These are phyloP conservation scores for Alternaria brassicicola DNA, from an alignment of 2,329 filamentous ascomycete species.

Conservation along the genomic window DNA sequence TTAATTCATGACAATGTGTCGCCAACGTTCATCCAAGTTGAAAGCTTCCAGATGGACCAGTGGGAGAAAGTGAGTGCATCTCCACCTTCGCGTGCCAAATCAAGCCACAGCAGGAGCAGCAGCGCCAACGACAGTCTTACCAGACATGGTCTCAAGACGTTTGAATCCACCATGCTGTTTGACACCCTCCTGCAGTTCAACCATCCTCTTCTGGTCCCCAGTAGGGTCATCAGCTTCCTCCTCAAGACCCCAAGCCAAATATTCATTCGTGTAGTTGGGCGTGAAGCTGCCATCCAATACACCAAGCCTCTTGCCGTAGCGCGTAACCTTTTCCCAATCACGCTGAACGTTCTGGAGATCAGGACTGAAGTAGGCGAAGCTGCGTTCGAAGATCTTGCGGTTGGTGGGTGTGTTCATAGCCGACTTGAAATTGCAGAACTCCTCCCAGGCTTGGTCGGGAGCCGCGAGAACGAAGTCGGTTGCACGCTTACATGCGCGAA, in stretches of 20 bases:
- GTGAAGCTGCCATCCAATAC: slow-evolving; percentile 68
- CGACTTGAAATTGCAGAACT: slow-evolving; percentile 75
- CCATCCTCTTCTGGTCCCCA: slow-evolving; percentile 78
- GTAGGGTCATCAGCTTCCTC: slow-evolving; percentile 69
- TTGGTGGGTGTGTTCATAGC: slow-evolving; percentile 71
- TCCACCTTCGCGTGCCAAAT: background rate
- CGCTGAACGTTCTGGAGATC: slow-evolving; percentile 76
- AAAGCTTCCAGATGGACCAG: background rate
- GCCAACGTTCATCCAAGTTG: background rate
- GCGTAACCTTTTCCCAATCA: slow-evolving; percentile 79
- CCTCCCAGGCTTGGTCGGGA: slow-evolving; percentile 68
- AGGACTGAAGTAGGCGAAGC: slow-evolving; percentile 75
- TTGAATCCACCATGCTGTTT: slow-evolving; percentile 69
- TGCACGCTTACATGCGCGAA: slow-evolving; percentile 74
- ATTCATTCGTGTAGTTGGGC: slow-evolving; percentile 78
- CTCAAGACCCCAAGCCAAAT: slow-evolving; percentile 69
- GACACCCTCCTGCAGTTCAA: slow-evolving; percentile 69
- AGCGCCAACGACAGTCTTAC: slow-evolving; percentile 24
- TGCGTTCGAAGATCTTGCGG: slow-evolving; percentile 80
- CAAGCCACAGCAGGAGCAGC: slow-evolving; percentile 15
- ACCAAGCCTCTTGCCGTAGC: slow-evolving; percentile 74
- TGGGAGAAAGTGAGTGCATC: slow-evolving; percentile 6
- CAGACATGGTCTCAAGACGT: slow-evolving; percentile 47
- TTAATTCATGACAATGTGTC: background rate
- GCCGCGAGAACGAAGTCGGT: slow-evolving; percentile 73